Evolutionary conservation across 2,329 filamentous ascomycete genomes (phyloP).

Genomic region (Cladosporium sp.): DNA sequence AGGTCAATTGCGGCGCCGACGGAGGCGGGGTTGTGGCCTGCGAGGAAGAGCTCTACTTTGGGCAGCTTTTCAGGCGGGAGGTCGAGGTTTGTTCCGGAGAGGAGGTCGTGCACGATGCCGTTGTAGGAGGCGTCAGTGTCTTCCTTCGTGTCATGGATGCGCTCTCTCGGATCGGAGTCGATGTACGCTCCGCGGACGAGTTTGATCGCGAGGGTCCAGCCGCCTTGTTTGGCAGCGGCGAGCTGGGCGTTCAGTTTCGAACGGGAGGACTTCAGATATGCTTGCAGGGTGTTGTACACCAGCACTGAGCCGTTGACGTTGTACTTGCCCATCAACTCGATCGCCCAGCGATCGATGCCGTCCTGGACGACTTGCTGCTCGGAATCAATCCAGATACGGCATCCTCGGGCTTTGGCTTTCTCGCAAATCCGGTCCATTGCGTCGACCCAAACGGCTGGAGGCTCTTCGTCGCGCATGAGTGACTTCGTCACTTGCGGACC

Average conservation of each 20-base stretch:
- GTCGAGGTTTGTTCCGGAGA: constrained; percentile 35
- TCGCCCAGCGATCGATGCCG: constrained; percentile 58
- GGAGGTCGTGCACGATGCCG: constrained; percentile 58
- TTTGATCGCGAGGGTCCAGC: constrained; percentile 51
- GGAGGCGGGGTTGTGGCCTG: constrained; percentile 73
- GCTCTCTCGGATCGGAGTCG: constrained; percentile 40
- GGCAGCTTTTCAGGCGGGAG: constrained; percentile 31
- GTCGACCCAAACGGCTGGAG: constrained; percentile 35
- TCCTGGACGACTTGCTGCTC: constrained; percentile 49
- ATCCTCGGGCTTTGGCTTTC: constrained; percentile 36
- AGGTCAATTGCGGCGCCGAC: constrained; percentile 51
- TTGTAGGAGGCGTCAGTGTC: constrained; percentile 62
- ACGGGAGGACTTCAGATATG: constrained; percentile 48
- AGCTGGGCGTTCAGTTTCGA: constrained; percentile 42
- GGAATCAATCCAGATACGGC: constrained; percentile 47
- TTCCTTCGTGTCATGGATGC: constrained; percentile 49
- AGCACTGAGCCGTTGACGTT: constrained; percentile 52
- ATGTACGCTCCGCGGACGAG: constrained; percentile 54
- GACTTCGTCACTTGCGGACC: constrained; percentile 38
- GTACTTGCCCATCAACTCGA: constrained; percentile 47
- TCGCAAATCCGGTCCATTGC: constrained; percentile 42
- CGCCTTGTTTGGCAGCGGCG: constrained; percentile 37
- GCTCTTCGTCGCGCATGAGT: constrained; percentile 34
- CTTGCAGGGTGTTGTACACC: constrained; percentile 62
- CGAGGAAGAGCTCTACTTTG: constrained; percentile 59